These are phyloP conservation scores for Prunus mume DNA, from an alignment of 306 rosid genomes.

Conservation along the genomic window DNA sequence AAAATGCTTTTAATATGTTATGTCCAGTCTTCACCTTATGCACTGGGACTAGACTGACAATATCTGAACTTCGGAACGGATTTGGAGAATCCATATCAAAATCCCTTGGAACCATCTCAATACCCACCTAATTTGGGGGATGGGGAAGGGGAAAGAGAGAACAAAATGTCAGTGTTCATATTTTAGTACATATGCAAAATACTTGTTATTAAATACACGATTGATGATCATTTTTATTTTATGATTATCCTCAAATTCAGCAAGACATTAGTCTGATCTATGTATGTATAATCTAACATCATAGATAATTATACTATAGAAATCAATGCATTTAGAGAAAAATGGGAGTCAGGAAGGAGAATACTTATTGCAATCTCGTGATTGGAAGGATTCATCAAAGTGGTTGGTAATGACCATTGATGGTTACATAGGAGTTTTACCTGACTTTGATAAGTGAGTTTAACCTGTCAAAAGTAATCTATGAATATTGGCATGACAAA, in stretches of 20 bases:
- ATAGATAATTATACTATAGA: too few relatives aligned
- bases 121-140: conserved; percentile 66
- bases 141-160: conserved; percentile 4
- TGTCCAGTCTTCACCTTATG: conserved; percentile 66
- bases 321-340: too few relatives aligned
- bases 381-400: neutral
- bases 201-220: neutral
- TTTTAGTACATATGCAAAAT: neutral
- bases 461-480: too few relatives aligned
- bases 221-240: too few relatives aligned
- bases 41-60: conserved; percentile 89
- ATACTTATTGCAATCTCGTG: neutral
- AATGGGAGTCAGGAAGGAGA: neutral
- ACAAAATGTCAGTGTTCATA: conserved; percentile 20
- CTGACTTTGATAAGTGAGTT: too few relatives aligned
- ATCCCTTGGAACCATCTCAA: conserved; percentile 92
- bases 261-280: neutral
- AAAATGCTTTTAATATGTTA: conserved; percentile 18
- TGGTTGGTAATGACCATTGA: too few relatives aligned
- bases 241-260: neutral
- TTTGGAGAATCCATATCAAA: conserved; percentile 84
- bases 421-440: too few relatives aligned
- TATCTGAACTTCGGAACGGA: conserved; percentile 77
- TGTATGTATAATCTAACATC: too few relatives aligned
- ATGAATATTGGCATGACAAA: too few relatives aligned